Evolutionary conservation across 1,284 basidiomycete species (phyloP), one percentile per base, ranked within the genome.

Genomic region (Boletus sp.): DNA sequence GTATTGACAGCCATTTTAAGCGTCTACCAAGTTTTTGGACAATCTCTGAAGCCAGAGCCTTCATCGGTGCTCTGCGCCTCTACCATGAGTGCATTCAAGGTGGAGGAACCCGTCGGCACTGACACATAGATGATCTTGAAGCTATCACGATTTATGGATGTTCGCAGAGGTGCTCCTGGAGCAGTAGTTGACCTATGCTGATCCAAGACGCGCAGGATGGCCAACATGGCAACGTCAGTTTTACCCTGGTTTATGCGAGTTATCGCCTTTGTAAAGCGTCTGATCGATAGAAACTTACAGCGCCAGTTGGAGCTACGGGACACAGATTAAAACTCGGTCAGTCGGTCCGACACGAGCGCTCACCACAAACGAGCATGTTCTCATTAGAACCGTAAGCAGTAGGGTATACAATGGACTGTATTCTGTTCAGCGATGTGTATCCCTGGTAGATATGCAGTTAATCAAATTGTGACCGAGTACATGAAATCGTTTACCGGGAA

Each of bases 51-150:
- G 97, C 97, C 37, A 99, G 79, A 5, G 97, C 97, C 75, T 99
- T 99, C 95, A 99, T 99, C 0, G 97, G 97, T 13, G 97, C 97
- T 38, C 91, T 93, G 58, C 9, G 58, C 30, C 51, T 27, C 38
- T 51, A 52, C 52, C 49, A 61, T 63, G n/a, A 63, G 55, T 28
- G 25, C 14, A 17, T 49, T 19, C 11, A 4, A 8, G 6, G 21
- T 6, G 28, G 25, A 19, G 6, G 31, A 27, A 35, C 23, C 23
- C n/a, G 30, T n/a, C 27, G 40, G 33, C 1, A 74, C 85, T 68
- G 71, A 91, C 91, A 99, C 97, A 70, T 99, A 99, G 59, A 99
- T 95, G 61, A 99, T 89, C 76, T 99, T 99, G 82, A 98, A 99
- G 6, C 85, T 78, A 63, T 93, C 83, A 47, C 82, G 81, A 63